Conservation (phyloP, 2,329 filamentous ascomycete species). For the Diplocarpon mali region DNA sequence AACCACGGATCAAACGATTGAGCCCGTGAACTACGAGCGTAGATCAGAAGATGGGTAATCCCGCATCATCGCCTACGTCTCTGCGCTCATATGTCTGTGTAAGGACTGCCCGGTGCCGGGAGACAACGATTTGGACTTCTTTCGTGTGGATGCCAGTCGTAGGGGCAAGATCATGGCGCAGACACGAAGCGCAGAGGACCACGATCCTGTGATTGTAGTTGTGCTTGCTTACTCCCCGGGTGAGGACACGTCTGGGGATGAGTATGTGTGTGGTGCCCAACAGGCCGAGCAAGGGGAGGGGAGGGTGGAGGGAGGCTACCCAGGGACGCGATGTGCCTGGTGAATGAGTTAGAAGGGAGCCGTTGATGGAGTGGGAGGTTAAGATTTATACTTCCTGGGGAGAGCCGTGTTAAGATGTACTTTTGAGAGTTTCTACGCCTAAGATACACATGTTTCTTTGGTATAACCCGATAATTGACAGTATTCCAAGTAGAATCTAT, state of each 20-base stretch:
- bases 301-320: no score
- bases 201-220: conserved; percentile 8
- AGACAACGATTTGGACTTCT: conserved; percentile 13
- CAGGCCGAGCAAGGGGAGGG: no score
- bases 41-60: conserved; percentile 10
- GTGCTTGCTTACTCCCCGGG: no score
- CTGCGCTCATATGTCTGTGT: conserved; percentile 7
- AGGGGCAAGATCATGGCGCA: conserved; percentile 15
- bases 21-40: conserved; percentile 15
- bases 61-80: conserved; percentile 12
- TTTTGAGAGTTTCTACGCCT: no score
- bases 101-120: conserved; percentile 12
- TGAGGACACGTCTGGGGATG: no score
- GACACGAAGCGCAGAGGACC: conserved; percentile 7
- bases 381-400: background rate
- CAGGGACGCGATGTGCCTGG: no score
- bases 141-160: conserved; percentile 9
- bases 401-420: background rate
- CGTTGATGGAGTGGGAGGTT: background rate
- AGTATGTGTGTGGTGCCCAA: no score
- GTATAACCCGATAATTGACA: no score
- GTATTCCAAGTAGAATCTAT: no score
- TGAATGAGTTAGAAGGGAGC: conserved; percentile 13
- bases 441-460: no score
- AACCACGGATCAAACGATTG: conserved; percentile 8